Percentiles rank a stretch among this genome's conserved stretches.
Evolutionary conservation across 2,329 filamentous ascomycete species (phyloP).

Genomic region (Erysiphe neolycopersici): DNA sequence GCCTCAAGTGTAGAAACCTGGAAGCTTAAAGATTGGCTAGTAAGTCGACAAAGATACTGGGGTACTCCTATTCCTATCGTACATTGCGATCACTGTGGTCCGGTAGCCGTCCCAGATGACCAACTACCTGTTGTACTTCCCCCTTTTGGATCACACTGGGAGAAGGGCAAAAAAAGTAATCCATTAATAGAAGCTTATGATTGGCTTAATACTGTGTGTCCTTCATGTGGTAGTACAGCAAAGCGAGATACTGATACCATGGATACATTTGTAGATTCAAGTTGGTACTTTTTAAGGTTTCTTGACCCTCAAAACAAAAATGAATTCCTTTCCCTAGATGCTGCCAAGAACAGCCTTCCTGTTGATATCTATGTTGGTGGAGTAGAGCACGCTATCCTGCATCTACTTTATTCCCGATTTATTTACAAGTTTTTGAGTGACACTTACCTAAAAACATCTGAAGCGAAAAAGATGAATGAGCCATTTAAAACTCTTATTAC

Average conservation of each 20-base stretch:
- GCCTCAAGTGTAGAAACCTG: slow-evolving; percentile 43
- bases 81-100: slow-evolving; percentile 51
- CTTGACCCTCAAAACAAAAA: slow-evolving; percentile 39
- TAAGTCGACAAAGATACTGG: slow-evolving; percentile 85
- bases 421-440: slow-evolving; percentile 62
- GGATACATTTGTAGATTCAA: slow-evolving; percentile 90
- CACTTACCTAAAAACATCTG: slow-evolving; percentile 21
- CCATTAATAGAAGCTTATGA: slow-evolving; percentile 44
- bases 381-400: slow-evolving; percentile 73
- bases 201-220: slow-evolving; percentile 54
- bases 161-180: slow-evolving; percentile 44
- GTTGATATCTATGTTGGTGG: slow-evolving; percentile 79
- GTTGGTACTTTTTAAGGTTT: slow-evolving; percentile 77
- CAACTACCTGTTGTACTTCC: slow-evolving; percentile 57
- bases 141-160: slow-evolving; percentile 38
- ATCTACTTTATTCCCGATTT: slow-evolving; percentile 71
- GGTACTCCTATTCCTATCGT: slow-evolving; percentile 73
- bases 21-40: slow-evolving; percentile 68
- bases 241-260: slow-evolving; percentile 79
- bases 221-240: slow-evolving; percentile 41
- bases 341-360: slow-evolving; percentile 31
- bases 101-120: slow-evolving; percentile 49
- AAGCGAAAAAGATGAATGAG: slow-evolving; percentile 25
- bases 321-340: slow-evolving; percentile 32
- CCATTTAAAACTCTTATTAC: slow-evolving; percentile 64